These are phyloP conservation scores for Dipodascopsis uninucleata DNA, from an alignment of 805 yeast species.

Conservation along the genomic window DNA sequence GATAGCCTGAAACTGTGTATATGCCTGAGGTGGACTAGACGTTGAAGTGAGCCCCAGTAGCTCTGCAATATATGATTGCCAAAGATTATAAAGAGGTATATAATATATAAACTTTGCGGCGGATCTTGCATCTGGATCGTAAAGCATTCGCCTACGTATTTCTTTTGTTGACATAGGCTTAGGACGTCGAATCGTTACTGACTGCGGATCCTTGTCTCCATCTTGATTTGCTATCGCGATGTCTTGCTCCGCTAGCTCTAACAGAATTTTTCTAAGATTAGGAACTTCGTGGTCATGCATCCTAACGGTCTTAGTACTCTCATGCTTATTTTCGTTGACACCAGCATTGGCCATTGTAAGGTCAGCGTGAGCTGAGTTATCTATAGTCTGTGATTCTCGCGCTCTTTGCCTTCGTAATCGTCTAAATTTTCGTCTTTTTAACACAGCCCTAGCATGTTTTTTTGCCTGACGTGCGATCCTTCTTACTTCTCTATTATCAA, in stretches of 20 bases:
- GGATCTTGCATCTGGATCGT: conserved; percentile 2
- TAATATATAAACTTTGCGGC: conserved; percentile 6
- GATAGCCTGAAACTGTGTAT: conserved; percentile 7
- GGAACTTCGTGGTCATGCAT: background rate
- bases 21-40: background rate
- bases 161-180: conserved; percentile 20
- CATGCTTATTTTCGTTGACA: background rate
- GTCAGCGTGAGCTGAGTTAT: no score
- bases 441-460: background rate
- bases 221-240: background rate
- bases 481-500: conserved; percentile 8
- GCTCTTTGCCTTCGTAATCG: conserved; percentile 6
- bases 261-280: background rate
- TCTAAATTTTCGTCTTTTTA: conserved; percentile 6
- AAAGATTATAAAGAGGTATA: conserved; percentile 10
- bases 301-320: background rate
- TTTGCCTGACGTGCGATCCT: conserved; percentile 4
- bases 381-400: background rate
- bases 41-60: conserved; percentile 4
- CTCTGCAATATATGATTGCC: conserved; percentile 22
- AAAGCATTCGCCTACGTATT: conserved; percentile 11
- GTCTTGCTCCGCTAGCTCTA: conserved; percentile 1
- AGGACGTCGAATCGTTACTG: conserved; percentile 7
- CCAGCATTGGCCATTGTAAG: no score
- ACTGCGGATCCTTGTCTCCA: background rate